Evolutionary conservation across 2,329 filamentous ascomycete genomes (phyloP), one percentile per base, ranked within the genome.

Genomic region (Juglanconis juglandina): DNA sequence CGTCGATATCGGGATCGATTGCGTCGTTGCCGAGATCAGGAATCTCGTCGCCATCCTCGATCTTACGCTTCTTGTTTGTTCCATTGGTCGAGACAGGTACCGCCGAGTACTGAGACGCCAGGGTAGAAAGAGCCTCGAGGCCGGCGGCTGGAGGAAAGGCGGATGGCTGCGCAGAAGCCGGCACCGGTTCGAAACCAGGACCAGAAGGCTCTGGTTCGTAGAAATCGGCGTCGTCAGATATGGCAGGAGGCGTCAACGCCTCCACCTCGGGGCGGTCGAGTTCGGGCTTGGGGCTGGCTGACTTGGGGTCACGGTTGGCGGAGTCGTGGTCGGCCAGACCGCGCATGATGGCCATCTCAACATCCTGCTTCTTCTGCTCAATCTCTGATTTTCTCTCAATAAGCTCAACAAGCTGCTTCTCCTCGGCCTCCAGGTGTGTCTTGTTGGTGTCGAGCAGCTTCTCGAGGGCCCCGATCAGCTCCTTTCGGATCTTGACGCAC

Each of bases 281-380:
- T 65, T 91, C 89, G 33, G 80, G 73, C 13, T 74, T 73, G 3
- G 78, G 77, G 63, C 75, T 81, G 42, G 74, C 75, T n/a, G 73
- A 74, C 41, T 79, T 70, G 53, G 79, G 73, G 3, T 79, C 77
- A 3, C 79, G 76, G 9, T 84, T 78, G 8, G 75, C 74, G 51
- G 78, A 75, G 24, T 78, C 76, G 60, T 84, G 81, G 56, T 78
- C 79, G 8, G 87, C 86, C 30, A 96, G 82, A 8, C 91, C 91
- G 55, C 89, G 86, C 83, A 99, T 92, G 66, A 99, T 98, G 53
- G 86, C 88, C 66, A 94, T 86, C 73, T 99, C 95, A 7, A 99
- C 92, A 52, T 95, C 89, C 56, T 88, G 87, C 74, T 96, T 96
- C 76, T 91, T 93, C 17, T 81, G 78, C 67, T 97, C 93, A 14